Percentiles rank a stretch among this genome's conserved stretches.
These are phyloP conservation scores for Hanseniaspora pseudoguilliermondii DNA, from an alignment of 805 yeast genomes.

Conservation along the genomic window DNA sequence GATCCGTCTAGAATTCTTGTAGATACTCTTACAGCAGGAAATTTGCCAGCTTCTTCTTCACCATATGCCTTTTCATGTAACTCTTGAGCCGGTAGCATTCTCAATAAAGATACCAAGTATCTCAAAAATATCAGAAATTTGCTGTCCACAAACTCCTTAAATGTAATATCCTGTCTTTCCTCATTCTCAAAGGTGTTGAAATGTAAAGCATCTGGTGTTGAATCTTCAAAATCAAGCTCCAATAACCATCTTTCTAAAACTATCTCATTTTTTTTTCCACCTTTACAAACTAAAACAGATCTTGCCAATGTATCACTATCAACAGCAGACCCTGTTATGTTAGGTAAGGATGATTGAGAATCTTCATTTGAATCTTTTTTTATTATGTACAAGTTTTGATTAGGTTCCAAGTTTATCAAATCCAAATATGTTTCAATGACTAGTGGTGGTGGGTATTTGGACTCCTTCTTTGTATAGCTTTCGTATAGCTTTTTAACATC, in stretches of 20 bases:
- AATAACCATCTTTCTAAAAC: constrained; percentile 89
- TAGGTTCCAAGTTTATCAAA: constrained; percentile 41
- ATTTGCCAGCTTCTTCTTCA: constrained; percentile 22
- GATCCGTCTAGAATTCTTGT: constrained; percentile 64
- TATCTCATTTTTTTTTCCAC: constrained; percentile 61
- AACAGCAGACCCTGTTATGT: constrained; percentile 1
- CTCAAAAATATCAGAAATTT: constrained; percentile 64
- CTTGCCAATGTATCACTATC: constrained; percentile 25
- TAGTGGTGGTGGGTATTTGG: constrained; percentile 51
- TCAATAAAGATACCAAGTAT: constrained; percentile 50
- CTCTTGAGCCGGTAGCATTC: constrained; percentile 60
- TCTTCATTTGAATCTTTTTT: constrained; percentile 30
- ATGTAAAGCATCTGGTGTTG: constrained; percentile 24
- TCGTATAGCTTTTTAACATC: background rate
- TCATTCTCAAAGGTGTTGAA: constrained; percentile 23
- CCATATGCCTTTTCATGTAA: constrained; percentile 37
- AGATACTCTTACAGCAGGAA: constrained; percentile 30
- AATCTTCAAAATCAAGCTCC: constrained; percentile 45
- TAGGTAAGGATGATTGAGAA: constrained; percentile 17
- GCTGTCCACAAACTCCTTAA: constrained; percentile 58
- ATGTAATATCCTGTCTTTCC: constrained; percentile 28
- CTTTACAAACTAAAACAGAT: constrained; percentile 46
- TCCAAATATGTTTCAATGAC: constrained; percentile 76
- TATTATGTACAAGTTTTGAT: constrained; percentile 45
- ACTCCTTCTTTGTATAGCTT: background rate